Evolutionary conservation across 495 filamentous ascomycete genomes (phyloP), one percentile per base, ranked within the genome.

Genomic region (Aspergillus conjunctus): DNA sequence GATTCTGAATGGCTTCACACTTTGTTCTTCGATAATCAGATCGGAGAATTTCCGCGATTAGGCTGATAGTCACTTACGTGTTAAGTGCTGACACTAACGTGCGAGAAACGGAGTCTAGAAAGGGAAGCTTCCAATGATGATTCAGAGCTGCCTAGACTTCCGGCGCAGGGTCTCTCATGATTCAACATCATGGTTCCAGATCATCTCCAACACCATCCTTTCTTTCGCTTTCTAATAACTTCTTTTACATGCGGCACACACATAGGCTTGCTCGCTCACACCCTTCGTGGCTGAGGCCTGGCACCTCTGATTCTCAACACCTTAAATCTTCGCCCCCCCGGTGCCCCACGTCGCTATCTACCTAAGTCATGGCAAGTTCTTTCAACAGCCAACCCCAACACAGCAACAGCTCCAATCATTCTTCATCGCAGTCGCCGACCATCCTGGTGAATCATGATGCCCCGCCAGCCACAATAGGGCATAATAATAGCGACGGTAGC

Each of bases 381-480:
- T 84, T 85, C 72, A 86, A 87, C 69, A 82, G 84, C 63, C 74
- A 52, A 60, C 21, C 82, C 30, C 78, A 81, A 59, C 79, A 83
- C 52, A 72, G 77, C 37, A 62, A 68, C 17, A 59, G 68, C 18
- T 67, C 71, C 20, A 65, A 68, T 56, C 61, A 68, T 17, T 71
- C 73, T 33, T 59, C 64, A 15, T 59, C 68, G 41, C 73, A 73
- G 54, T 66, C 39, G 10, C 56, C 15, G 2, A 62, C 57, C 37
- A 39, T 66, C 17, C 49, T 63, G 17, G 68, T 66, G n/a, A 63
- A 69, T 58, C 73, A 72, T 17, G 71, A 73, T 53, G 65, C 66
- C 26, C 51, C 48, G 41, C 67, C 75, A 30, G 62, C 68, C 15
- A 64, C 74, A 26, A 62, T 70, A 17, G 68, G 68, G 17, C 66